Evolutionary conservation across 331 rosid genomes (phyloP).

Genomic region (Arachis monticola): DNA sequence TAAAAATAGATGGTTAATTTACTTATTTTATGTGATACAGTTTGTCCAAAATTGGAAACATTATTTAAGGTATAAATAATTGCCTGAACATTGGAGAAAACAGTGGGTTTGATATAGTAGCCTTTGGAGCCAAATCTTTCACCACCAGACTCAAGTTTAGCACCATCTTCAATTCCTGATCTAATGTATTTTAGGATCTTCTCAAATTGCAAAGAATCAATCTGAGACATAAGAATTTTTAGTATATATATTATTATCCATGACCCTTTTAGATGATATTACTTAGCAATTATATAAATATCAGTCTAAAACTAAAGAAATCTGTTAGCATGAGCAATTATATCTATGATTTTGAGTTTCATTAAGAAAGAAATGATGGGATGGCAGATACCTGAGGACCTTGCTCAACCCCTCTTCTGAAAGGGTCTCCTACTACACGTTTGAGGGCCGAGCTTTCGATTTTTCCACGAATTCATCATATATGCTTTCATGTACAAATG

Average conservation of each 20-base stretch:
- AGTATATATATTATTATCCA: background rate
- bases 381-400: constrained; percentile 80
- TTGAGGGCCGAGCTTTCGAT: constrained; percentile 69
- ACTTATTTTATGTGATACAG: constrained; percentile 1
- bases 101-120: constrained; percentile 74
- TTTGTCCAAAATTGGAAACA: background rate
- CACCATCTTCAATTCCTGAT: constrained; percentile 48
- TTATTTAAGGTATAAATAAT: background rate
- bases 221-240: constrained; percentile 42
- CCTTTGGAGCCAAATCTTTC: constrained; percentile 51
- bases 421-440: constrained; percentile 90
- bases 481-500: constrained; percentile 80
- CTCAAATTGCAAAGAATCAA: constrained; percentile 59
- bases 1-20: constrained; percentile 25
- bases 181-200: constrained; percentile 44
- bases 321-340: background rate
- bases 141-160: constrained; percentile 49
- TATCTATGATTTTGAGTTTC: no score
- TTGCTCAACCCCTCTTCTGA: constrained; percentile 80
- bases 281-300: constrained; percentile 15
- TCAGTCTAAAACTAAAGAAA: background rate
- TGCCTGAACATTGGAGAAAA: constrained; percentile 88
- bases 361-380: background rate
- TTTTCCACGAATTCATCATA: constrained; percentile 78
- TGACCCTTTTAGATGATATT: background rate